Conservation (phyloP, 73 alveolate genomes). For the Uronychia binucleata region DNA sequence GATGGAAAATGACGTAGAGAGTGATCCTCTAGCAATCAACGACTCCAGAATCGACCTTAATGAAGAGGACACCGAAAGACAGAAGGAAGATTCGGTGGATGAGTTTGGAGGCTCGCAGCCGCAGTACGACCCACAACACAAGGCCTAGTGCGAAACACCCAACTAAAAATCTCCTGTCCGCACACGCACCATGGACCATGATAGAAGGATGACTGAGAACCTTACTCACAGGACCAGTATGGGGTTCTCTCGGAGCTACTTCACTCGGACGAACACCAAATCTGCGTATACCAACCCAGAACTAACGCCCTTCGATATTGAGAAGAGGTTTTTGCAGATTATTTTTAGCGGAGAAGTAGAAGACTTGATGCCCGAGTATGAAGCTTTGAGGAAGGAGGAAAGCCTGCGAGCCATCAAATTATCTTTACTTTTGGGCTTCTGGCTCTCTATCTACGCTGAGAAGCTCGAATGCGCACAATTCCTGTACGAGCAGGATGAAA, state of each 20-base stretch:
- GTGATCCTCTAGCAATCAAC: no score
- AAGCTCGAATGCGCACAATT: slow-evolving; percentile 24
- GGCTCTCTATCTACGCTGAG: slow-evolving; percentile 41
- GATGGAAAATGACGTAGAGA: no score
- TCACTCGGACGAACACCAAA: background rate
- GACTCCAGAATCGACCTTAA: no score
- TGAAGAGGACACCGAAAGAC: no score
- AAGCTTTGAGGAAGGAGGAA: slow-evolving; percentile 5
- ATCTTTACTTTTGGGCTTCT: slow-evolving; percentile 24
- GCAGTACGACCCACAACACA: no score
- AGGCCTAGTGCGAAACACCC: no score
- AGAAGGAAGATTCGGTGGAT: no score
- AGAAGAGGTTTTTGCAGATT: slow-evolving; percentile 23
- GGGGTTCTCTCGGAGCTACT: background rate
- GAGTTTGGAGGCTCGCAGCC: no score
- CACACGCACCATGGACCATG: no score
- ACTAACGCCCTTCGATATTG: slow-evolving; percentile 15
- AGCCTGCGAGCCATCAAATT: slow-evolving; percentile 13
- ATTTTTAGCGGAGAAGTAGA: slow-evolving; percentile 45
- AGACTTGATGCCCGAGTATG: slow-evolving; percentile 18
- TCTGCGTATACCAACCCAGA: background rate
- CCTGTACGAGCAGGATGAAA: slow-evolving; percentile 29
- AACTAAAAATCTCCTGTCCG: no score
- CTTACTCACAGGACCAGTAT: background rate
- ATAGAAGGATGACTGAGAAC: no score